Base-by-base conservation (phyloP, 1,139 yeast genomes). In the Magnusiomyces fungicola region DNA sequence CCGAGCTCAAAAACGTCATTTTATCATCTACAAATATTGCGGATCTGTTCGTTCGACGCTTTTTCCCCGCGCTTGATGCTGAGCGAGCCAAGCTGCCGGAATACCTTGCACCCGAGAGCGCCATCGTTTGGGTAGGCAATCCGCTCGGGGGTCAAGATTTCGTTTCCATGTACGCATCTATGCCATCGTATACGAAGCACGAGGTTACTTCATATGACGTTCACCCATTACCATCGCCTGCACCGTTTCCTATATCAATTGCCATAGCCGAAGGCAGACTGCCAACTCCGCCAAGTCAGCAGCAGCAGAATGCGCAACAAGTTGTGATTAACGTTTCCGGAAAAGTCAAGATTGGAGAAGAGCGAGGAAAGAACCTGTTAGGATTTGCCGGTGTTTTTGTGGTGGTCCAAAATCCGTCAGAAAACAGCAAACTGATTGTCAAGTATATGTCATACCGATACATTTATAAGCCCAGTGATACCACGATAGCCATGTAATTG, bases 131-230 rank as follows among this genome's bases (percentile, higher is more conserved):
- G 70, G 65, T 67, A 52, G 71, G 71, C 18, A 63, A 61, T 21
- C 71, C 71, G n/a, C 55, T 68, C 16, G 67, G 60, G 18, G 71
- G 71, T n/a, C 53, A 58, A 5, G 69, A 64, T 25, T 66, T 68
- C 41, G 37, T 57, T 37, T 60, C 60, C 36, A 62, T 66, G 65
- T 54, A 61, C 50, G 43, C 55, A 2, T 54, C 56, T 24, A 58
- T 64, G 59, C 71, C 71, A 2, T n/a, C 42, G 6, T 48, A 46
- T 16, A 62, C 66, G 12, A 39, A 37, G 33, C 71, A 68, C 55
- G 67, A 62, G 6, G 49, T 66, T 18, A 49, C 61, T 5, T 63
- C 64, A 14, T 59, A 53, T 50, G 67, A 68, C 50, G 69, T 64
- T 36, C 69, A 67, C 46, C 69, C 69, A 6, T 51, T 67, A 43